Evolutionary conservation across 1,139 yeast species (phyloP).

Genomic region (Taiozyma sp.): DNA sequence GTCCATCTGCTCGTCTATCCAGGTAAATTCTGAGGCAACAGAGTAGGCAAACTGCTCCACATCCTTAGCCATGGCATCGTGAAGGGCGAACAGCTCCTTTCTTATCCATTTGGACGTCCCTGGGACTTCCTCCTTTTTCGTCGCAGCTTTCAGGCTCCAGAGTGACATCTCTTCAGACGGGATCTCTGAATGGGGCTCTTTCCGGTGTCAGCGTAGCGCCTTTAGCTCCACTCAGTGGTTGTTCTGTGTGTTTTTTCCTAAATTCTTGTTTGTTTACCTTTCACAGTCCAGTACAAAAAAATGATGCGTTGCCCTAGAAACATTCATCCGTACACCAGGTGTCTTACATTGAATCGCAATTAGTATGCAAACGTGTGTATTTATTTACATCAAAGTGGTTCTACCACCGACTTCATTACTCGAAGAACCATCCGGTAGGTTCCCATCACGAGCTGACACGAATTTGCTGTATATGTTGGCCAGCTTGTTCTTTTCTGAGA

Average conservation of each 20-base stretch:
- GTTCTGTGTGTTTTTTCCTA: not conserved
- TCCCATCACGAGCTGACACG: constrained; percentile 77
- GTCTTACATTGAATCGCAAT: not conserved
- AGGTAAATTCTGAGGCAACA: constrained; percentile 33
- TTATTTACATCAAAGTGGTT: constrained; percentile 55
- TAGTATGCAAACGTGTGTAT: not conserved
- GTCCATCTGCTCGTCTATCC: constrained; percentile 34
- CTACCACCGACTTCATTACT: constrained; percentile 86
- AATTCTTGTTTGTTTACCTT: constrained; percentile 8
- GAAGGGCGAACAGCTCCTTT: constrained; percentile 31
- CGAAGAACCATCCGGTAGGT: constrained; percentile 83
- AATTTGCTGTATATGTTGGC: constrained; percentile 66
- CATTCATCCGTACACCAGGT: not conserved
- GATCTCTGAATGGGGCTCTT: not conserved
- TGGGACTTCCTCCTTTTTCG: constrained; percentile 26
- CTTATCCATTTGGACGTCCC: constrained; percentile 44
- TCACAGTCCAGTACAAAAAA: constrained; percentile 4
- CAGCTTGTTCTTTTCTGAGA: constrained; percentile 62
- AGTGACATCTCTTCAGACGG: constrained; percentile 17
- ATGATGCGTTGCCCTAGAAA: constrained; percentile 1
- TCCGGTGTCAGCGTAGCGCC: not conserved
- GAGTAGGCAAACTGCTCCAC: constrained; percentile 35
- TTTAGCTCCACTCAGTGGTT: not conserved
- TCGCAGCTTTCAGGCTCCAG: constrained; percentile 25
- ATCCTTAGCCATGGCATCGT: constrained; percentile 28